phyloP scores from a whole-genome alignment of 805 yeast species.

The Metschnikowia matae region DNA sequence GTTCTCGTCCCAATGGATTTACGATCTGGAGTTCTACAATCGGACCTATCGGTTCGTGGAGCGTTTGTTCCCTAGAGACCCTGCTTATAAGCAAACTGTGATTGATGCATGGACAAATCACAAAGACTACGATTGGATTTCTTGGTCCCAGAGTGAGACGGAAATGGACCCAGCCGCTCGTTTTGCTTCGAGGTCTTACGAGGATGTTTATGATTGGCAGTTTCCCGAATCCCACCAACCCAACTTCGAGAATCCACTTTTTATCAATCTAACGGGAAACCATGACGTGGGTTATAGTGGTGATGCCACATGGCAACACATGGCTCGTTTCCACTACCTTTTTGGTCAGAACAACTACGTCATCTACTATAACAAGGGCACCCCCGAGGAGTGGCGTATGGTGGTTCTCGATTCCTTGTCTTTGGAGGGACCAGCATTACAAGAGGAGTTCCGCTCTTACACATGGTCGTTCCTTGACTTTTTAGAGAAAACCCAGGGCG shows the following conservation, averaged over 20 bases:
- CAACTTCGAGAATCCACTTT: slow-evolving; percentile 53
- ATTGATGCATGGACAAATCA: slow-evolving; percentile 47
- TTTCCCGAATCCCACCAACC: slow-evolving; percentile 25
- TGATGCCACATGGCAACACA: slow-evolving; percentile 88
- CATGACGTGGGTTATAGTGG: slow-evolving; percentile 96
- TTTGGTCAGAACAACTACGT: slow-evolving; percentile 88
- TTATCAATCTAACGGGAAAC: slow-evolving; percentile 87
- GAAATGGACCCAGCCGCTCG: slow-evolving; percentile 32
- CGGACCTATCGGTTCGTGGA: slow-evolving; percentile 72
- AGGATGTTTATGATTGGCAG: slow-evolving; percentile 67
- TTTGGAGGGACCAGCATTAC: slow-evolving; percentile 86
- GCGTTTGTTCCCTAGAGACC: slow-evolving; percentile 61
- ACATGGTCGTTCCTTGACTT: slow-evolving; percentile 73
- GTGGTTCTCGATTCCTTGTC: slow-evolving; percentile 84
- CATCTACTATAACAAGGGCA: slow-evolving; percentile 60
- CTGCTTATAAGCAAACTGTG: slow-evolving; percentile 45
- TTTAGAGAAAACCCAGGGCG: slow-evolving; percentile 44
- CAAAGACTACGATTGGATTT: slow-evolving; percentile 53
- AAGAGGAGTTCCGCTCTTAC: slow-evolving; percentile 59
- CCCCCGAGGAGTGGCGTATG: slow-evolving; percentile 74
- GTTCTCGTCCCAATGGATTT: slow-evolving; percentile 92
- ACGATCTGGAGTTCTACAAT: slow-evolving; percentile 77
- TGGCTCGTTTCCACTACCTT: slow-evolving; percentile 66
- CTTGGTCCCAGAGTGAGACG: slow-evolving; percentile 41
- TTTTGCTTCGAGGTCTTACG: slow-evolving; percentile 38